Conservation (phyloP, 1,284 basidiomycete species). For the Rhodotorula sp. region DNA sequence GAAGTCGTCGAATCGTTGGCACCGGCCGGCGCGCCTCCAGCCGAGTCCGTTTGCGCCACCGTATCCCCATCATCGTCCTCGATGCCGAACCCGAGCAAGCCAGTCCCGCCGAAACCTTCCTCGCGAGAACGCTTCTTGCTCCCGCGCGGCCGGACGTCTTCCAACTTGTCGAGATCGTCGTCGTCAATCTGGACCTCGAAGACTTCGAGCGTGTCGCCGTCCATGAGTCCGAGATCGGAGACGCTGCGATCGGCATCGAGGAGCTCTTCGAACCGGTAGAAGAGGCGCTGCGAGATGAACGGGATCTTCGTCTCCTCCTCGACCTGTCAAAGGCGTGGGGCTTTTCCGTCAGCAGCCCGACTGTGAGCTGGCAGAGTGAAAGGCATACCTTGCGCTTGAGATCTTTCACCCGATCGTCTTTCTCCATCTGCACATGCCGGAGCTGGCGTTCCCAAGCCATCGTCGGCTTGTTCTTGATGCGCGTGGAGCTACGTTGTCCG, state of each 20-base stretch:
- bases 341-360: neutral
- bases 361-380: no score
- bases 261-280: constrained; percentile 63
- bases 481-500: constrained; percentile 11
- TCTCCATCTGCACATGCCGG: constrained; percentile 53
- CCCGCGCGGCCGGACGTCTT: constrained; percentile 42
- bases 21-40: neutral
- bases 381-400: constrained; percentile 66
- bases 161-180: constrained; percentile 57
- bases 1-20: neutral
- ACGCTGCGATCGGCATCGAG: constrained; percentile 60
- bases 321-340: constrained; percentile 51
- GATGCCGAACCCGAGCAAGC: constrained; percentile 52
- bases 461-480: constrained; percentile 16
- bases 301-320: constrained; percentile 63
- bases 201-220: constrained; percentile 66
- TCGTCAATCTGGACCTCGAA: constrained; percentile 63
- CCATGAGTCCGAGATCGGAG: constrained; percentile 61
- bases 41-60: neutral
- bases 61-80: neutral
- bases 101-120: constrained; percentile 71
- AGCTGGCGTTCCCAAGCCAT: neutral
- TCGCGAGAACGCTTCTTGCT: constrained; percentile 53
- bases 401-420: constrained; percentile 68
- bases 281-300: constrained; percentile 69